phyloP scores from a whole-genome alignment of 1,284 basidiomycete species.

The Leccinum holopus region DNA sequence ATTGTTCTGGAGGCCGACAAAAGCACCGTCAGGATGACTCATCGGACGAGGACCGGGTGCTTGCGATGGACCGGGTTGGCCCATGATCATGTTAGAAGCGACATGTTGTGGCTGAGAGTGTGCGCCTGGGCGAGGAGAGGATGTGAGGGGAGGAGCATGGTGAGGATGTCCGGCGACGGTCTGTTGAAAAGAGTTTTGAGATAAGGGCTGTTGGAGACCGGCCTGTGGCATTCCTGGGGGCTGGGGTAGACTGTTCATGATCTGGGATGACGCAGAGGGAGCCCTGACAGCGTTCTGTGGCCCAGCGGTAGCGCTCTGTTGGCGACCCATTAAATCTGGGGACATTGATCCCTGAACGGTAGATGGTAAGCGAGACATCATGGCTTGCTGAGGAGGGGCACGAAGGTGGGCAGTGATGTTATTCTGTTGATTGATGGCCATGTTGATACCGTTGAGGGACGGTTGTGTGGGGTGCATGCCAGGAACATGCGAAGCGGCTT shows the following conservation, averaged over 20 bases:
- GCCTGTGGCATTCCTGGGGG: constrained; percentile 39
- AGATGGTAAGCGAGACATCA: constrained; percentile 35
- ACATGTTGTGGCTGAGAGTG: constrained; percentile 42
- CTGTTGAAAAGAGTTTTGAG: constrained; percentile 44
- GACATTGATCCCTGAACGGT: constrained; percentile 44
- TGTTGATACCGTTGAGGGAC: constrained; percentile 38
- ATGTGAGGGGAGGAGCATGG: constrained; percentile 38
- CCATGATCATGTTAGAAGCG: constrained; percentile 41
- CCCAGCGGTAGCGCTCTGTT: constrained; percentile 38
- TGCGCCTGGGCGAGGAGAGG: constrained; percentile 47
- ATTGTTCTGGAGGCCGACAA: constrained; percentile 42
- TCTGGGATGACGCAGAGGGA: constrained; percentile 39
- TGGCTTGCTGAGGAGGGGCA: constrained; percentile 33
- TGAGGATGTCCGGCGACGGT: constrained; percentile 36
- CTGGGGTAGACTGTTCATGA: constrained; percentile 53
- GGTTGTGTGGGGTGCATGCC: constrained; percentile 41
- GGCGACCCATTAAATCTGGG: constrained; percentile 42
- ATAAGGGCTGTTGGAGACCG: constrained; percentile 42
- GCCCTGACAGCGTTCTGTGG: constrained; percentile 42
- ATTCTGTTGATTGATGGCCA: constrained; percentile 43
- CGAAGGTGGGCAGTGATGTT: constrained; percentile 39
- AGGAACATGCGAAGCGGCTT: constrained; percentile 33
- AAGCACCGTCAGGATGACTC: constrained; percentile 48
- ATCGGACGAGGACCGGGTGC: constrained; percentile 43
- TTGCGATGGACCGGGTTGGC: constrained; percentile 46